Evolutionary conservation across 495 filamentous ascomycete species (phyloP).

Genomic region (Oidiodendron maius): DNA sequence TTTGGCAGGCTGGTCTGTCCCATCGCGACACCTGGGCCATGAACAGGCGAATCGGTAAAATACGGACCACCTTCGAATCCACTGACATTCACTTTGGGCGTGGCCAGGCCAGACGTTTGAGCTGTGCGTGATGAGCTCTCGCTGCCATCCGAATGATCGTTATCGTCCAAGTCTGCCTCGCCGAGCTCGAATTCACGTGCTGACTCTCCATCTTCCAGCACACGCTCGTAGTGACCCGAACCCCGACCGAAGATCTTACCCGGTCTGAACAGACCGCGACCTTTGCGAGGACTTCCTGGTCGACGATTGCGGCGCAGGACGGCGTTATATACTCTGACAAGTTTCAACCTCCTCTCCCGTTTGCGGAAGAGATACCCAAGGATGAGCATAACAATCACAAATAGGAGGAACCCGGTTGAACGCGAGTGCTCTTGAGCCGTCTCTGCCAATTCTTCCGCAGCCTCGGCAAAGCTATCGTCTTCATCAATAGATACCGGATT

Average conservation of each 20-base stretch:
- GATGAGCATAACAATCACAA: slow-evolving; percentile 70
- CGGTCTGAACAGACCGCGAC: slow-evolving; percentile 48
- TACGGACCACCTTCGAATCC: slow-evolving; percentile 30
- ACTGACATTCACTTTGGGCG: slow-evolving; percentile 57
- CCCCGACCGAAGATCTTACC: slow-evolving; percentile 52
- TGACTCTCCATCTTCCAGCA: slow-evolving; percentile 70
- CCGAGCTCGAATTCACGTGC: slow-evolving; percentile 65
- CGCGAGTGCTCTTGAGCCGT: slow-evolving; percentile 38
- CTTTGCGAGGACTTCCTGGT: slow-evolving; percentile 47
- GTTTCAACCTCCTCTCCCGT: slow-evolving; percentile 62
- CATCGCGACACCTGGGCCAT: slow-evolving; percentile 10
- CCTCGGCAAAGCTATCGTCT: slow-evolving; percentile 53
- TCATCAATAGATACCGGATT: slow-evolving; percentile 39
- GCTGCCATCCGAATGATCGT: slow-evolving; percentile 41
- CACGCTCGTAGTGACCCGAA: slow-evolving; percentile 65
- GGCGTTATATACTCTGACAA: slow-evolving; percentile 53
- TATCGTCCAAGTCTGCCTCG: slow-evolving; percentile 52
- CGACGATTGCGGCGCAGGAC: slow-evolving; percentile 45
- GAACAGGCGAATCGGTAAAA: slow-evolving; percentile 25
- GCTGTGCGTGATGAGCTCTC: slow-evolving; percentile 46
- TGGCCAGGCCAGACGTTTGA: slow-evolving; percentile 55
- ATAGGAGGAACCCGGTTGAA: slow-evolving; percentile 65
- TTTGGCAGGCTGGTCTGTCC: slow-evolving; percentile 21
- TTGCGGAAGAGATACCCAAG: slow-evolving; percentile 51
- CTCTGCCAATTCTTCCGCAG: slow-evolving; percentile 56